Evolutionary conservation across 768 basidiomycete genomes (phyloP).

Genomic region (Butyriboletus loyo): DNA sequence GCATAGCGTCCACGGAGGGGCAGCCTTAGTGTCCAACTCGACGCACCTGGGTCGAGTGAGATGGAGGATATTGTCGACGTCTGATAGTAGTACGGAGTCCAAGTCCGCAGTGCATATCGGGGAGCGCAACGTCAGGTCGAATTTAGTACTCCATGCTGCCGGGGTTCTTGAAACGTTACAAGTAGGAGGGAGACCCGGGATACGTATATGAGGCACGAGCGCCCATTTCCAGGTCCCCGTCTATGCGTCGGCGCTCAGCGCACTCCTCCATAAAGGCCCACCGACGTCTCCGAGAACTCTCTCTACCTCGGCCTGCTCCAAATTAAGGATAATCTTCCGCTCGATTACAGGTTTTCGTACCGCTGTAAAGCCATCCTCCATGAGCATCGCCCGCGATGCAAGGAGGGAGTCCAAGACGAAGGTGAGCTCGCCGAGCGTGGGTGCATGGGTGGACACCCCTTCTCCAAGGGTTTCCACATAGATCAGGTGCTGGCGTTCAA

Average conservation of each 20-base stretch:
- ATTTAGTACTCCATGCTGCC: not conserved
- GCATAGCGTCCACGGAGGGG: not conserved
- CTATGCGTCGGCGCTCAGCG: slow-evolving; percentile 24
- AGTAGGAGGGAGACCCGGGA: not conserved
- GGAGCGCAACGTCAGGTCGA: not conserved
- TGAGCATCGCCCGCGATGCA: slow-evolving; percentile 71
- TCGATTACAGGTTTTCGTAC: slow-evolving; percentile 60
- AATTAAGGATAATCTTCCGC: slow-evolving; percentile 71
- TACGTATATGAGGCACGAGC: not conserved
- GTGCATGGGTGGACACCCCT: slow-evolving; percentile 55
- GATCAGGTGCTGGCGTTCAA: slow-evolving; percentile 71
- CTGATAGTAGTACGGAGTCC: not conserved
- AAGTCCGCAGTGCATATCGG: too few species aligned
- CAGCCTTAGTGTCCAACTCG: not conserved
- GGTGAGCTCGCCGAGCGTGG: slow-evolving; percentile 59
- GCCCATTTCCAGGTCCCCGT: not conserved
- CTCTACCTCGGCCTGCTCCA: slow-evolving; percentile 84
- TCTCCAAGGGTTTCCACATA: slow-evolving; percentile 64
- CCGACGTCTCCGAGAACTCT: slow-evolving; percentile 82
- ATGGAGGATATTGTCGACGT: not conserved
- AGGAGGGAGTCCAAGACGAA: slow-evolving; percentile 74
- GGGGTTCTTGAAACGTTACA: not conserved
- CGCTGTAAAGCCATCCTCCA: slow-evolving; percentile 59
- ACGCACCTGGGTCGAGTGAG: not conserved
- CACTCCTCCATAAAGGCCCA: slow-evolving; percentile 62